Base-by-base conservation (phyloP, 176 grass and related monocot species). In the Carex kokanica region DNA sequence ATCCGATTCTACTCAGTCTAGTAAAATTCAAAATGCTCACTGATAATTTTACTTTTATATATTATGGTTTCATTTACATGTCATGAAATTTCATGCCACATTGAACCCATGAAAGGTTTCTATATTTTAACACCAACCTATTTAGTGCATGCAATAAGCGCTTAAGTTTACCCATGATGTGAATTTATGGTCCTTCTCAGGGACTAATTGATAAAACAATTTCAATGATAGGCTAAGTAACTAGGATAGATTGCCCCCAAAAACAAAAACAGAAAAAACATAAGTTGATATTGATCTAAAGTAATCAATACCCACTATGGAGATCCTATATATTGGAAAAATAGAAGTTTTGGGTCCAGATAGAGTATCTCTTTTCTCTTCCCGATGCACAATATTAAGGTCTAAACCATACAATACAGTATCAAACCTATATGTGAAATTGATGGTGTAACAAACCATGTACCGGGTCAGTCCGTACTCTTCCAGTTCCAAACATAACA, bases 21-120 rank as follows among this genome's bases (percentile, higher is more conserved):
- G 73, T 79, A 67, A 41, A 55, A 29, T 18, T 60, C 17, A 0
- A 85, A 43, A 52, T 0, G 23, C 6, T 78, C n/a, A 24, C 60
- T 53, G 61, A 1, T 58, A 86, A 47, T 68, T 54, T 66, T 61
- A 52, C 23, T 77, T 25, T 77, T 36, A 31, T 43, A 74, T 17
- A 32, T 16, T 64, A 32, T 24, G 41, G 2, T 52, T 16, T 36
- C 54, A 66, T 78, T 1, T 0, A 38, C 18, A 59, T 56, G 3
- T 54, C n/a, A 1, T 15, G 0, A 40, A 62, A 84, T 24, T 74
- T 14, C 8, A 13, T 49, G 65, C 69, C 11, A 41, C 69, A 51
- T 74, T 75, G 72, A 75, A 75, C 72, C 72, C 45, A 75, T 54
- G 13, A 27, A 14, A 75, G 13, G 11, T 21, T 20, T 60, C n/a